Evolutionary conservation across 352 stramenopile species (phyloP).

Genomic region (Phytophthora pistaciae): DNA sequence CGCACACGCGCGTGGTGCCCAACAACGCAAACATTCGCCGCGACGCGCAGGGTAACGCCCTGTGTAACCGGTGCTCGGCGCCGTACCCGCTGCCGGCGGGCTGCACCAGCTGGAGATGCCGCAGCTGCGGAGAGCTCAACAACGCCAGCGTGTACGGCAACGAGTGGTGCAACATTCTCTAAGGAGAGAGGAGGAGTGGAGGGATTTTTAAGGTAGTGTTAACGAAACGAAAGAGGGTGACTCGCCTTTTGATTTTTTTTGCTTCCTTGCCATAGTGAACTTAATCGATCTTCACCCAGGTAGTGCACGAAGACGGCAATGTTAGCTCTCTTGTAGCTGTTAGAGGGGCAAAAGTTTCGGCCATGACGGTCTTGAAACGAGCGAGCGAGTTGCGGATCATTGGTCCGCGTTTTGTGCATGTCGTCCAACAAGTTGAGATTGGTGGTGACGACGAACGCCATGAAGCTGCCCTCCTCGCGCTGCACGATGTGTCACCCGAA

Average conservation of each 20-base stretch:
- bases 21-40: constrained; percentile 79
- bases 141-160: constrained; percentile 82
- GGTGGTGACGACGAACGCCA: constrained; percentile 49
- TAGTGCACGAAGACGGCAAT: constrained; percentile 37
- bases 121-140: constrained; percentile 77
- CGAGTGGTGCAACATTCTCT: constrained; percentile 77
- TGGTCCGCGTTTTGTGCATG: constrained; percentile 22
- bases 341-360: constrained; percentile 38
- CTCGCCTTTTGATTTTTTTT: neutral
- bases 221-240: neutral
- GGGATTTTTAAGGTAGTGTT: neutral
- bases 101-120: constrained; percentile 80
- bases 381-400: constrained; percentile 32
- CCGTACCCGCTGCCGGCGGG: constrained; percentile 76
- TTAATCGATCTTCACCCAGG: constrained; percentile 30
- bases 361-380: constrained; percentile 48
- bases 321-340: constrained; percentile 28
- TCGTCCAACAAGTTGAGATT: constrained; percentile 34
- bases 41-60: constrained; percentile 73
- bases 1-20: constrained; percentile 45
- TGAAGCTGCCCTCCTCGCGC: constrained; percentile 30
- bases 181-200: constrained; percentile 7
- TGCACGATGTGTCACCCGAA: constrained; percentile 44
- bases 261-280: neutral
- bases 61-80: constrained; percentile 77